Conservation (phyloP, 1,284 basidiomycete genomes). For the Sutorius eximius region DNA sequence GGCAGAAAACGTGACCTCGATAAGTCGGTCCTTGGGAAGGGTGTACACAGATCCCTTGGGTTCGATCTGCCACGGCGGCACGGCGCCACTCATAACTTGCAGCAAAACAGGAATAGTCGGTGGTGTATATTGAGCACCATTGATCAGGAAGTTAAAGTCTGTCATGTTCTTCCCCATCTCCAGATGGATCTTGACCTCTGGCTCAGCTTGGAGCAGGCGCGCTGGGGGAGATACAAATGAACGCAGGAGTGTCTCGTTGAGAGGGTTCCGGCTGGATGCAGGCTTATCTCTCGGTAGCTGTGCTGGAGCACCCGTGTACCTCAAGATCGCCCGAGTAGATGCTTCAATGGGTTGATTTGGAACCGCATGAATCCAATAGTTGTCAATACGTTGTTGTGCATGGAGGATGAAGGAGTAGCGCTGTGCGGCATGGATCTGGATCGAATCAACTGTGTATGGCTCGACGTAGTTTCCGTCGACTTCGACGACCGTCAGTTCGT, state of each 20-base stretch:
- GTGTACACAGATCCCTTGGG: conserved; percentile 41
- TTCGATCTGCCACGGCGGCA: conserved; percentile 39
- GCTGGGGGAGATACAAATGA: conserved; percentile 19
- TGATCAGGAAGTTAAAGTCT: conserved; percentile 26
- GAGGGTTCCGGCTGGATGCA: conserved; percentile 10
- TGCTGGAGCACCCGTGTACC: conserved; percentile 33
- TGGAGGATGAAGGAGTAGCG: conserved; percentile 38
- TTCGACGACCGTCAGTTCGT: conserved; percentile 37
- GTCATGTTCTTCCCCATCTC: conserved; percentile 24
- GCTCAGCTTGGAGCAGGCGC: conserved; percentile 14
- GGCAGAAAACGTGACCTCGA: conserved; percentile 42
- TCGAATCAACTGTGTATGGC: conserved; percentile 29
- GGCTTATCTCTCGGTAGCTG: conserved; percentile 30
- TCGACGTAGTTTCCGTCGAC: conserved; percentile 37
- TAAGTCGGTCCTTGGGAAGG: conserved; percentile 40
- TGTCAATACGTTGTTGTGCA: conserved; percentile 29
- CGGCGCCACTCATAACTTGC: conserved; percentile 46
- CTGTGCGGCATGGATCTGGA: conserved; percentile 33
- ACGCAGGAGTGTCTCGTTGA: conserved; percentile 31
- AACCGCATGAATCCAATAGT: conserved; percentile 33
- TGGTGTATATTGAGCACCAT: conserved; percentile 33
- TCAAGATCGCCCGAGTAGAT: conserved; percentile 33
- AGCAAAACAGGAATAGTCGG: conserved; percentile 45
- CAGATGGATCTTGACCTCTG: conserved; percentile 31
- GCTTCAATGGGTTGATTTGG: conserved; percentile 14